A percentile compares a stretch with the other conserved stretches of the same genome.
Conservation (phyloP, 352 stramenopile genomes). For the Phytophthora uliginosa region DNA sequence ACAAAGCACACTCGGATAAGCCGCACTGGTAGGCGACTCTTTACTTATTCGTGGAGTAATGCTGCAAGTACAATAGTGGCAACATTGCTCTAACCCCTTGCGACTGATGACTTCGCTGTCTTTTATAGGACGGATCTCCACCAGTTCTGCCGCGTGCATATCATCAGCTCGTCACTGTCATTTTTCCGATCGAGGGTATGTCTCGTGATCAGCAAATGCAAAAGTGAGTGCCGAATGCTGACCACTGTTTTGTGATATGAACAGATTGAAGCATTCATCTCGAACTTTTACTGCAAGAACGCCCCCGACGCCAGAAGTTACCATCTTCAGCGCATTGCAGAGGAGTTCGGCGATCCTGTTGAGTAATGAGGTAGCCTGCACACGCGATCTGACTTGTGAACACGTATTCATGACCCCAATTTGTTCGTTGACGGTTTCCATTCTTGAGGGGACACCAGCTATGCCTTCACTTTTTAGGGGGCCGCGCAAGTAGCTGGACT, state of each 20-base stretch:
- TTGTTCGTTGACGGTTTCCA: conserved; percentile 35
- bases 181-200: conserved; percentile 81
- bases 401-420: conserved; percentile 15
- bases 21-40: conserved; percentile 48
- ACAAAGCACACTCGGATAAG: conserved; percentile 48
- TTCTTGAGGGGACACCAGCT: conserved; percentile 30
- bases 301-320: conserved; percentile 67
- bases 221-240: neutral
- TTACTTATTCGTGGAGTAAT: neutral
- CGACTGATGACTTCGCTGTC: neutral
- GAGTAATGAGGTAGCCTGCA: conserved; percentile 22
- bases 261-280: conserved; percentile 82
- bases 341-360: conserved; percentile 62
- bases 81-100: neutral
- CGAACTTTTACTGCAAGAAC: conserved; percentile 75
- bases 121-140: conserved; percentile 68
- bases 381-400: conserved; percentile 16
- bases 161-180: conserved; percentile 75
- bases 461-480: conserved; percentile 16
- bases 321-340: conserved; percentile 61
- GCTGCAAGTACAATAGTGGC: neutral
- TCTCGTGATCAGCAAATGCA: neutral
- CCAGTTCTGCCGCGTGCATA: conserved; percentile 75
- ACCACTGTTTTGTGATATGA: conserved; percentile 4
- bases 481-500: neutral